These are phyloP conservation scores for Zymoseptoria crescenta DNA, from an alignment of 2,329 filamentous ascomycete species.

Conservation along the genomic window DNA sequence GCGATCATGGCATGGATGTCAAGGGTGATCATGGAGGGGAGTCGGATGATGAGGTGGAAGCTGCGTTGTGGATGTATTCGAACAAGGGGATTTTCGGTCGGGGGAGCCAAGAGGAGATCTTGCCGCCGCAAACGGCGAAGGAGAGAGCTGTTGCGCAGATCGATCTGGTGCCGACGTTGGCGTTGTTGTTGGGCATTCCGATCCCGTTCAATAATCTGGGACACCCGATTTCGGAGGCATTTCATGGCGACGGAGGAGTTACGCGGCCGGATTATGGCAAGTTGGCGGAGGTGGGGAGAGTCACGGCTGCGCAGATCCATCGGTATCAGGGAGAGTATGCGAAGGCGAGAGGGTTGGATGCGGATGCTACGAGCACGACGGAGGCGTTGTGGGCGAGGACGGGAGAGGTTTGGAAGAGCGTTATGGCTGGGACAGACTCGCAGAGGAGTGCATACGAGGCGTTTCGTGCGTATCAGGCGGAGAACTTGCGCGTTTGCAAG, in stretches of 20 bases:
- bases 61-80: conserved; percentile 97
- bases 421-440: conserved; percentile 17
- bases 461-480: conserved; percentile 66
- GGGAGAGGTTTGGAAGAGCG: conserved; percentile 45
- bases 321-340: conserved; percentile 84
- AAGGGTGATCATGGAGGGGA: conserved; percentile 99
- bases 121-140: conserved; percentile 65
- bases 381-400: conserved; percentile 54
- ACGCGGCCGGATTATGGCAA: conserved; percentile 59
- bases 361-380: conserved; percentile 46
- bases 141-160: conserved; percentile 73
- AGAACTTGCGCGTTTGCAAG: conserved; percentile 73
- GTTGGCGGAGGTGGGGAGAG: conserved; percentile 65
- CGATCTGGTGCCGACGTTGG: conserved; percentile 86
- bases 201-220: conserved; percentile 96
- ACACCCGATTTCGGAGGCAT: conserved; percentile 87
- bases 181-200: conserved; percentile 78
- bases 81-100: conserved; percentile 79
- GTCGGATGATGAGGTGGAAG: conserved; percentile 90
- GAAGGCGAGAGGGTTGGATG: conserved; percentile 59
- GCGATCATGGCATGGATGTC: conserved; percentile 96
- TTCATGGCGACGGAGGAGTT: conserved; percentile 49
- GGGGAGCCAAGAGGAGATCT: conserved; percentile 50
- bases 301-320: conserved; percentile 78
- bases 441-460: conserved; percentile 44